Conservation (phyloP, 768 basidiomycete genomes). For the Lentinus brumalis region DNA sequence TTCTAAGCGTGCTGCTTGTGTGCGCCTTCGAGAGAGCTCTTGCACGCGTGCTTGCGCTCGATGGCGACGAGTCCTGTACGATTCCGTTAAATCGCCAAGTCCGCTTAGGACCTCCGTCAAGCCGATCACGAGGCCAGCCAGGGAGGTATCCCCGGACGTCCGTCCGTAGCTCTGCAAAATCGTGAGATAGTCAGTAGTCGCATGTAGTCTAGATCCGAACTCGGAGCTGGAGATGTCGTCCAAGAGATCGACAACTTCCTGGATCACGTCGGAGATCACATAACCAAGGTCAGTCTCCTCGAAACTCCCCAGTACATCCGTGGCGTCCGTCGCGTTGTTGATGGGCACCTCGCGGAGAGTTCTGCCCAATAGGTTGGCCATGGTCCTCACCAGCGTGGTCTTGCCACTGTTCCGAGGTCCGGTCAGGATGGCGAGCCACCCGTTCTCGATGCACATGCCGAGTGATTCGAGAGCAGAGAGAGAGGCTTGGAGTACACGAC, state of each 20-base stretch:
- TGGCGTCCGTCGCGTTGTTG: slow-evolving; percentile 87
- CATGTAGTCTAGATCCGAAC: slow-evolving; percentile 7
- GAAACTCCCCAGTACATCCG: slow-evolving; percentile 93
- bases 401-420: slow-evolving; percentile 80
- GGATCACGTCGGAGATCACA: slow-evolving; percentile 39
- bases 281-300: slow-evolving; percentile 79
- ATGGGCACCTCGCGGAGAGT: slow-evolving; percentile 71
- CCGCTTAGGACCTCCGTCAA: slow-evolving; percentile 29
- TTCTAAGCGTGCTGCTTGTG: slow-evolving; percentile 65
- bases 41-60: slow-evolving; percentile 27
- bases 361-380: slow-evolving; percentile 74
- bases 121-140: background rate
- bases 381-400: slow-evolving; percentile 64
- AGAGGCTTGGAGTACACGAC: slow-evolving; percentile 61
- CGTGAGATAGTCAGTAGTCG: background rate
- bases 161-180: slow-evolving; percentile 16
- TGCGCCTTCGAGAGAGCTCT: slow-evolving; percentile 25
- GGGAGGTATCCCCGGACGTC: background rate
- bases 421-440: slow-evolving; percentile 89
- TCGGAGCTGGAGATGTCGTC: slow-evolving; percentile 12
- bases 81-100: slow-evolving; percentile 21
- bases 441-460: slow-evolving; percentile 69
- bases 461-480: slow-evolving; percentile 71
- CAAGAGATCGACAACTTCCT: slow-evolving; percentile 37
- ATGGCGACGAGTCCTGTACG: slow-evolving; percentile 8